A percentile compares a stretch with the other conserved stretches of the same genome.
These are phyloP conservation scores for Hericium erinaceus DNA, from an alignment of 768 basidiomycete genomes.

Conservation along the genomic window DNA sequence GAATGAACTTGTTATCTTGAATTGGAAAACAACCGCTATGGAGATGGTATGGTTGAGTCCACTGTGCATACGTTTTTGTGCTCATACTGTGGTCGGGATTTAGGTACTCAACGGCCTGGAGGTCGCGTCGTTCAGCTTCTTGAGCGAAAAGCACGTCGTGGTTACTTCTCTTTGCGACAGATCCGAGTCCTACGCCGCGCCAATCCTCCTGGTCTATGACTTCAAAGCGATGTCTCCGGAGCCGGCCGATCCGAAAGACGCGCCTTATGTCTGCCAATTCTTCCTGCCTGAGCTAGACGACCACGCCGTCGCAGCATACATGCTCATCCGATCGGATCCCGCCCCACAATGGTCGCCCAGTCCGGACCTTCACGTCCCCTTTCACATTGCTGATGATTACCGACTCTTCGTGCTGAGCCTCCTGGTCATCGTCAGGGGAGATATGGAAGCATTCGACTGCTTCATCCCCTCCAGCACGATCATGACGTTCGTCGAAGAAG, in stretches of 20 bases:
- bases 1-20: slow-evolving; percentile 9
- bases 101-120: neutral
- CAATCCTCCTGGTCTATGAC: slow-evolving; percentile 8
- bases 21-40: slow-evolving; percentile 10
- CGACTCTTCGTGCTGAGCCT: slow-evolving; percentile 2
- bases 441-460: neutral
- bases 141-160: slow-evolving; percentile 3
- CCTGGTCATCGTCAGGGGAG: neutral
- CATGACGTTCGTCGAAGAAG: neutral
- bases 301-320: neutral
- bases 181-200: neutral
- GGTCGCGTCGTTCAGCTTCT: slow-evolving; percentile 7
- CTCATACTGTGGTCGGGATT: neutral
- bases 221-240: slow-evolving; percentile 1
- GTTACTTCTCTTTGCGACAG: neutral
- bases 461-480: slow-evolving; percentile 4
- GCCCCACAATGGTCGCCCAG: slow-evolving; percentile 2
- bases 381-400: slow-evolving; percentile 5
- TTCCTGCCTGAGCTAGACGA: neutral
- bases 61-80: neutral
- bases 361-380: slow-evolving; percentile 18
- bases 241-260: neutral
- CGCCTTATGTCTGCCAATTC: slow-evolving; percentile 4
- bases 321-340: slow-evolving; percentile 7
- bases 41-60: neutral